Conservation (phyloP, 164 flowering plant genomes). For the grape (Vitis vinifera) region ASM3070453v1 NC_081812.1:13445501-13446000, state of each 20-base stretch:
- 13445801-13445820: slow-evolving; percentile 4
- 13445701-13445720: too few species aligned
- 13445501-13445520: too few species aligned
- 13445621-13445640: too few species aligned
- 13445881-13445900: neutral
- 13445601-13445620: too few species aligned
- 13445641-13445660: too few species aligned
- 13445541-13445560: neutral
- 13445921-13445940: too few species aligned
- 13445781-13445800: too few species aligned
- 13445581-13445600: neutral
- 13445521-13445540: neutral
- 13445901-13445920: too few species aligned
- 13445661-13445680: neutral
- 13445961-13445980: too few species aligned
- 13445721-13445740: neutral
- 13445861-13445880: neutral
- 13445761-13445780: neutral
- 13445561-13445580: slow-evolving; percentile 4
- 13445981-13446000: too few species aligned
- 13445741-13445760: slow-evolving; percentile 1
- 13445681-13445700: slow-evolving; percentile 6
- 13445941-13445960: too few species aligned
- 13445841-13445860: slow-evolving; percentile 1
- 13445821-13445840: slow-evolving; percentile 18